Evolutionary conservation across 352 stramenopile genomes (phyloP).

Genomic region (Thalassiosira hispida): DNA sequence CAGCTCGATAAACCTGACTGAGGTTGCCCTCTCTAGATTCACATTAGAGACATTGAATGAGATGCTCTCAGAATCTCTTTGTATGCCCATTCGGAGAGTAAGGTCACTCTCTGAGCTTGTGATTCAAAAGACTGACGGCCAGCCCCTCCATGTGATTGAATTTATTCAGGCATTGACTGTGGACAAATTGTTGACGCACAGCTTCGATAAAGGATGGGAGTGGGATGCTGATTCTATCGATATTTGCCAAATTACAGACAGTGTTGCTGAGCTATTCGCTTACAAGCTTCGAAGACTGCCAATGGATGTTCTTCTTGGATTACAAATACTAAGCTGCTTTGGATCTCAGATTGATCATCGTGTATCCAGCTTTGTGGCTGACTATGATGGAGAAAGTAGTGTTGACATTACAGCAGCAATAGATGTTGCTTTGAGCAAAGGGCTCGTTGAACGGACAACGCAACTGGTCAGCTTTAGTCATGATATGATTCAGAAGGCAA

Average conservation of each 20-base stretch:
- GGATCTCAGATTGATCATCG: slow-evolving; percentile 23
- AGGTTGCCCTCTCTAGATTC: slow-evolving; percentile 22
- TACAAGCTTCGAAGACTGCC: slow-evolving; percentile 26
- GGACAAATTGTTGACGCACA: slow-evolving; percentile 30
- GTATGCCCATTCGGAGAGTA: slow-evolving; percentile 27
- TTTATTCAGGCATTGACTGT: slow-evolving; percentile 39
- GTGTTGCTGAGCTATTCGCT: slow-evolving; percentile 32
- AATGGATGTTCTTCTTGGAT: slow-evolving; percentile 18
- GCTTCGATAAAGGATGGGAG: slow-evolving; percentile 39
- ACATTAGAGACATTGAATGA: slow-evolving; percentile 20
- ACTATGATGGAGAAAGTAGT: slow-evolving; percentile 30
- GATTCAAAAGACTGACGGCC: slow-evolving; percentile 40
- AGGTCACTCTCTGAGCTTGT: slow-evolving; percentile 33
- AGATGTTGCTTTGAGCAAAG: slow-evolving; percentile 17
- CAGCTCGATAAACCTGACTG: slow-evolving; percentile 21
- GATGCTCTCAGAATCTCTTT: slow-evolving; percentile 39
- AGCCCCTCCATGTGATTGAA: slow-evolving; percentile 38
- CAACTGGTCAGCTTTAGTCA: slow-evolving; percentile 18
- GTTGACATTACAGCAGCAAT: slow-evolving; percentile 30
- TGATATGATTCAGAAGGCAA: slow-evolving; percentile 41
- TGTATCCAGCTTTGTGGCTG: slow-evolving; percentile 25
- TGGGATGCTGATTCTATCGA: slow-evolving; percentile 45
- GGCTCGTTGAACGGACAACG: slow-evolving; percentile 25
- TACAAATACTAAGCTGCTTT: slow-evolving; percentile 38
- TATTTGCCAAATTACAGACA: slow-evolving; percentile 32